These are phyloP conservation scores for Paxillus involutus DNA, from an alignment of 768 basidiomycete species.

Conservation along the genomic window DNA sequence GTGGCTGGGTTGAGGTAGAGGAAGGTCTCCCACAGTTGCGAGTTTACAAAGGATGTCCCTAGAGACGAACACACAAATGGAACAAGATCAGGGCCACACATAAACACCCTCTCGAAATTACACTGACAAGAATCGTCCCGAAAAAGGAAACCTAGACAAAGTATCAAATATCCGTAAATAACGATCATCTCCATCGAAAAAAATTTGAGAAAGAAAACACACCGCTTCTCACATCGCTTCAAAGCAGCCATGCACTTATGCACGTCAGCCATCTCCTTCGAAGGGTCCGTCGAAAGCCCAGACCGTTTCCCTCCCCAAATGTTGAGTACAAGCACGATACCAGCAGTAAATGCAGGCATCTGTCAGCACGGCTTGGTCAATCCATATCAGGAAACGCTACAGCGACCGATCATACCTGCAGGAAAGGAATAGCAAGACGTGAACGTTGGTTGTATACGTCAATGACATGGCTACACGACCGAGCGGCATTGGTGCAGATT, in stretches of 20 bases:
- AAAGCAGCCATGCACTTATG: conserved; percentile 47
- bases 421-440: conserved; percentile 21
- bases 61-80: not conserved
- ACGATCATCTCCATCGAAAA: not conserved
- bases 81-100: not conserved
- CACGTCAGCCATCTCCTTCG: conserved; percentile 51
- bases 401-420: conserved; percentile 23
- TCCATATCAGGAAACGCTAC: not conserved
- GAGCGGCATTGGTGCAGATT: conserved; percentile 84
- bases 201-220: conserved; percentile 4
- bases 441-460: conserved; percentile 51
- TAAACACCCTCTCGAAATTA: not conserved
- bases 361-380: conserved; percentile 6
- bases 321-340: conserved; percentile 53
- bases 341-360: conserved; percentile 48
- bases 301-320: conserved; percentile 53
- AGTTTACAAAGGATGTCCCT: conserved; percentile 78
- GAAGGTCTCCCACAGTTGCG: conserved; percentile 69
- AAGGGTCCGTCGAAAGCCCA: conserved; percentile 39
- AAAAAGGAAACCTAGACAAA: conserved; percentile 41
- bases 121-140: conserved; percentile 49
- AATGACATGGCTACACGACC: conserved; percentile 72
- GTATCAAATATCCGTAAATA: not conserved
- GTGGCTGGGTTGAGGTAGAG: conserved; percentile 58
- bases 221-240: conserved; percentile 36